phyloP scores from a whole-genome alignment of 2,329 filamentous ascomycete genomes.

The Neopestalotiopsis clavispora region DNA sequence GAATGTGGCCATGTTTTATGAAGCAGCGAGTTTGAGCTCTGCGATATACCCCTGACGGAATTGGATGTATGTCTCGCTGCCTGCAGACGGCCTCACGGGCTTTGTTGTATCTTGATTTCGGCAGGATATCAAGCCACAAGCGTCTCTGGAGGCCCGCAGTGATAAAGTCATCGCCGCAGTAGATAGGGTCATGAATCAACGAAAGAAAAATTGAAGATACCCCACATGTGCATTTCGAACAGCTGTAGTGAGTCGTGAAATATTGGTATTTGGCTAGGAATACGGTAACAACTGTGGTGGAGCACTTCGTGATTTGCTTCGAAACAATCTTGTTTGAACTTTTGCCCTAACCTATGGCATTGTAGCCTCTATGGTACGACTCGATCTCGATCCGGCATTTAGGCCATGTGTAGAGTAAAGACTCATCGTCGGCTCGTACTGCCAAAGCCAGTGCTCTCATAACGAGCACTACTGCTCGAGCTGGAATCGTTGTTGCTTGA shows the following conservation, averaged over 20 bases:
- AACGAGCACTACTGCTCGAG: slow-evolving; percentile 52
- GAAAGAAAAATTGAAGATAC: not conserved
- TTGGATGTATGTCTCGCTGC: slow-evolving; percentile 1
- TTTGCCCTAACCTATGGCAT: too few relatives aligned
- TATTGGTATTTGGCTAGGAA: too few relatives aligned
- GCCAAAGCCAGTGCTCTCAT: slow-evolving; percentile 76
- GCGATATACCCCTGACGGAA: not conserved
- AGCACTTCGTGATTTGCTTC: too few relatives aligned
- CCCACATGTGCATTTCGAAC: not conserved
- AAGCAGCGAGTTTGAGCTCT: not conserved
- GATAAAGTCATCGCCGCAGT: not conserved
- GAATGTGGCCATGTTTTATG: not conserved
- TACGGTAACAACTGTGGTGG: too few relatives aligned
- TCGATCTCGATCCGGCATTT: too few relatives aligned
- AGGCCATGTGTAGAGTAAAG: not conserved
- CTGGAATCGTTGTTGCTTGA: slow-evolving; percentile 35
- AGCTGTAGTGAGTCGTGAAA: not conserved
- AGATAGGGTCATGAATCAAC: not conserved
- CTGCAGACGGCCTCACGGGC: not conserved
- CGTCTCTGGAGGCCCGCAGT: not conserved
- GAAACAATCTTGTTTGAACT: too few relatives aligned
- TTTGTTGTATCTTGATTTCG: not conserved
- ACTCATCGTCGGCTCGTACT: slow-evolving; percentile 64
- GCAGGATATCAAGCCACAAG: not conserved
- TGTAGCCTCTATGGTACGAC: too few relatives aligned